Conservation (phyloP, 192 early-diverging fungal genomes). For the Linnemannia schmuckeri region DNA sequence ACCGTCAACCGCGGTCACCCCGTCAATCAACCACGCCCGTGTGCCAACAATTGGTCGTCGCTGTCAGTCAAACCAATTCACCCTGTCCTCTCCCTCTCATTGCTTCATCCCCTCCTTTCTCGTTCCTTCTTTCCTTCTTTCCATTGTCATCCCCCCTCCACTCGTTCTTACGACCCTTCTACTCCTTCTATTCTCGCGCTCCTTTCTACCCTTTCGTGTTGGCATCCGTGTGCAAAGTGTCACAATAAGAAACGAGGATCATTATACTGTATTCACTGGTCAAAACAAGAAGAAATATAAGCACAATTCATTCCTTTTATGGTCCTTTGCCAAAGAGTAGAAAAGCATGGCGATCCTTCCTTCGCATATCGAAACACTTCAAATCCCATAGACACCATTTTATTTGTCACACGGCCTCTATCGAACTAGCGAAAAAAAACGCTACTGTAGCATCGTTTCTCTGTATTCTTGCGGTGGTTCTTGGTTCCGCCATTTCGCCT, state of each 20-base stretch:
- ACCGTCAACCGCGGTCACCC: neutral
- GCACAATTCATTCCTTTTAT: neutral
- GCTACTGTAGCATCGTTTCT: neutral
- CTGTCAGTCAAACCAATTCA: neutral
- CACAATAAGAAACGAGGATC: neutral
- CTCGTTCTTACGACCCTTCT: too few relatives aligned
- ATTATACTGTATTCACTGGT: neutral
- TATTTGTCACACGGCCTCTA: neutral
- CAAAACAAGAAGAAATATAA: neutral
- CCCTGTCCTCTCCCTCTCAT: neutral
- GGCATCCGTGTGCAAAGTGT: neutral
- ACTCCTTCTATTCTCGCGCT: too few relatives aligned
- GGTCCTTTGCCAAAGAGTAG: neutral
- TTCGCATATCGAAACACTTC: neutral
- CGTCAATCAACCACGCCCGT: conserved; percentile 4
- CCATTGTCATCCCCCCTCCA: neutral
- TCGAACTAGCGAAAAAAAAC: neutral
- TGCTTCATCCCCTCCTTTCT: neutral
- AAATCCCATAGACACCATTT: neutral
- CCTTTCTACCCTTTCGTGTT: neutral
- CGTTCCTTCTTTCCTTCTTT: neutral
- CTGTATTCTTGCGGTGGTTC: neutral
- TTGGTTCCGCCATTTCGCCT: neutral
- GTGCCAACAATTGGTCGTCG: neutral
- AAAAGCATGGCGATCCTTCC: neutral